Conservation (phyloP, 2,329 filamentous ascomycete species). For the Aschersonia sp. region DNA sequence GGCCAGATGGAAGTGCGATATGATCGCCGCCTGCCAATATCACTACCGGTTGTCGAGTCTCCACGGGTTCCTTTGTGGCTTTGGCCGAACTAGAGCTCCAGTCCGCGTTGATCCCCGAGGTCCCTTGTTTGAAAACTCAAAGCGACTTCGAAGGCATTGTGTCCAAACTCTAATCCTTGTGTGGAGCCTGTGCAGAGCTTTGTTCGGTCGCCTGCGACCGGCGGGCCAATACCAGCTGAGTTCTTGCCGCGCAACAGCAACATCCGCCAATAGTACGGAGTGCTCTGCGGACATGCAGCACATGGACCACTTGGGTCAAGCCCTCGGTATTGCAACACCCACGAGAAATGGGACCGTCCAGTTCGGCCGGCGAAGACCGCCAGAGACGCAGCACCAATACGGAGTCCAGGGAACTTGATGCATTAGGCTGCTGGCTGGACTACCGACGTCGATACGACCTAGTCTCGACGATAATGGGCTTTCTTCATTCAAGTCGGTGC, state of each 20-base stretch:
- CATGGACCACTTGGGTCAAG: background rate
- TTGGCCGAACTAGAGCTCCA: background rate
- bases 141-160: too few species aligned
- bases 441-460: background rate
- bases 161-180: too few species aligned
- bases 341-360: background rate
- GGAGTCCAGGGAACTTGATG: background rate
- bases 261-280: background rate
- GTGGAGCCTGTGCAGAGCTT: too few species aligned
- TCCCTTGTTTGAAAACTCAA: too few species aligned
- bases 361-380: background rate
- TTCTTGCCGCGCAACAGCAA: background rate
- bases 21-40: background rate
- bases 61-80: background rate
- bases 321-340: background rate
- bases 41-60: background rate
- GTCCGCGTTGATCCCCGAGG: too few species aligned
- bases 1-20: background rate
- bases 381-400: background rate
- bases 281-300: background rate
- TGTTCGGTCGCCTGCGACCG: too few species aligned
- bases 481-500: background rate
- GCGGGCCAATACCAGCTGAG: background rate
- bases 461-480: background rate
- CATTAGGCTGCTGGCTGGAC: background rate